These are phyloP conservation scores for Mucor mucedo DNA, from an alignment of 371 early-diverging fungal genomes.

Conservation along the genomic window DNA sequence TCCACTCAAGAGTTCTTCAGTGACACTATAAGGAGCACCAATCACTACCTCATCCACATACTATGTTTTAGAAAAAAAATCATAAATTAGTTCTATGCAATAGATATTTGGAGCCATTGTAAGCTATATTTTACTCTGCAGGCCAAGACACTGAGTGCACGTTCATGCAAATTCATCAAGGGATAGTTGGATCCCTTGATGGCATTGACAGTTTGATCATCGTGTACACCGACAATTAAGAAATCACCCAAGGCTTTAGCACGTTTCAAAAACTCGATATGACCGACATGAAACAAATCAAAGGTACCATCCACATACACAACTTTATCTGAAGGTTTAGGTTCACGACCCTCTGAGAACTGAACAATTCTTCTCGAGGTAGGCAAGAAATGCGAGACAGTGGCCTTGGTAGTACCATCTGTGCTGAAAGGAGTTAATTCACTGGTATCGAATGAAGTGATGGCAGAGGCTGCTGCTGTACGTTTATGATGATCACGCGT, in stretches of 20 bases:
- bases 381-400: constrained; percentile 85
- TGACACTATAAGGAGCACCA: constrained; percentile 87
- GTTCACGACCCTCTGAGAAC: constrained; percentile 84
- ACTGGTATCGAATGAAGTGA: constrained; percentile 15
- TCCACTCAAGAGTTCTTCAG: constrained; percentile 77
- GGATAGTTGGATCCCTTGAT: constrained; percentile 89
- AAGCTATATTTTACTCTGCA: constrained; percentile 57
- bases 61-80: not conserved
- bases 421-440: constrained; percentile 18
- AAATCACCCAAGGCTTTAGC: constrained; percentile 89
- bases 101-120: no score
- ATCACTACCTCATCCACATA: constrained; percentile 92
- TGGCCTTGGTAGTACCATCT: constrained; percentile 12
- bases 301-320: constrained; percentile 97
- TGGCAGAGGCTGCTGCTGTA: constrained; percentile 9
- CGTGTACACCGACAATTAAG: constrained; percentile 93
- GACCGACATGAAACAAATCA: constrained; percentile 97
- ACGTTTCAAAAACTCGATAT: constrained; percentile 91
- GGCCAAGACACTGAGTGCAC: constrained; percentile 86
- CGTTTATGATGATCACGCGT: constrained; percentile 82
- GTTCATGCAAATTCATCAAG: constrained; percentile 94
- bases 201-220: constrained; percentile 88
- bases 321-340: constrained; percentile 66
- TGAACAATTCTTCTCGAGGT: constrained; percentile 87
- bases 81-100: no score